Conservation (phyloP, 345 rosid species). For the Eutrema japonicum region DNA sequence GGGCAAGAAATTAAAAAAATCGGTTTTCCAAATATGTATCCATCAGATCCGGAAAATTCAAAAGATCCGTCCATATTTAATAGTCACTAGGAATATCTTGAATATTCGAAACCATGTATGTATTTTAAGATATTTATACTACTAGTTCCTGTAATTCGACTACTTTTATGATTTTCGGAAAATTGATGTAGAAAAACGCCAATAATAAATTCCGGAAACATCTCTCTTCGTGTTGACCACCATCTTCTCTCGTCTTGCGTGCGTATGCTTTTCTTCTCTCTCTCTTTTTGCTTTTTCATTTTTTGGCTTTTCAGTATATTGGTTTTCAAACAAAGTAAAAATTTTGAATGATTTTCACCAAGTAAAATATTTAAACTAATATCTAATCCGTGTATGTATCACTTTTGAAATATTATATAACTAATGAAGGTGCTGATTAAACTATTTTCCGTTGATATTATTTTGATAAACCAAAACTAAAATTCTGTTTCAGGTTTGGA, state of each 20-base stretch:
- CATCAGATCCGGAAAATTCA: background rate
- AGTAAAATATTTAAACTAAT: too few relatives aligned
- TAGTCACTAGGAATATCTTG: slow-evolving; percentile 35
- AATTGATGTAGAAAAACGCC: background rate
- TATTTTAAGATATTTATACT: background rate
- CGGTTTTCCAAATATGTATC: background rate
- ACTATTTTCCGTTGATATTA: background rate
- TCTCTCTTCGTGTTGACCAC: slow-evolving; percentile 4
- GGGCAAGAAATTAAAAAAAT: background rate
- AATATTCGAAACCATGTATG: slow-evolving; percentile 31
- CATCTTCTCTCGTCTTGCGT: slow-evolving; percentile 22
- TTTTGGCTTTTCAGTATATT: too few relatives aligned
- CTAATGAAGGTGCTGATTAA: background rate
- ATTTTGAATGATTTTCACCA: too few relatives aligned
- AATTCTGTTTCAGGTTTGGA: background rate
- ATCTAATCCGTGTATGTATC: too few relatives aligned
- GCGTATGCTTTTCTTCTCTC: background rate
- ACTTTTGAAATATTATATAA: too few relatives aligned
- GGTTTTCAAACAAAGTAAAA: too few relatives aligned
- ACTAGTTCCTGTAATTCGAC: too few relatives aligned
- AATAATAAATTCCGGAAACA: background rate
- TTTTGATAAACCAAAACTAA: background rate
- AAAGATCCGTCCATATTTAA: slow-evolving; percentile 27
- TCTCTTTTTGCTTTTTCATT: background rate
- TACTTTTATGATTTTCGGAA: too few relatives aligned